Evolutionary conservation across 441 rosid species (phyloP).

Genomic region (Melastoma candidum): DNA sequence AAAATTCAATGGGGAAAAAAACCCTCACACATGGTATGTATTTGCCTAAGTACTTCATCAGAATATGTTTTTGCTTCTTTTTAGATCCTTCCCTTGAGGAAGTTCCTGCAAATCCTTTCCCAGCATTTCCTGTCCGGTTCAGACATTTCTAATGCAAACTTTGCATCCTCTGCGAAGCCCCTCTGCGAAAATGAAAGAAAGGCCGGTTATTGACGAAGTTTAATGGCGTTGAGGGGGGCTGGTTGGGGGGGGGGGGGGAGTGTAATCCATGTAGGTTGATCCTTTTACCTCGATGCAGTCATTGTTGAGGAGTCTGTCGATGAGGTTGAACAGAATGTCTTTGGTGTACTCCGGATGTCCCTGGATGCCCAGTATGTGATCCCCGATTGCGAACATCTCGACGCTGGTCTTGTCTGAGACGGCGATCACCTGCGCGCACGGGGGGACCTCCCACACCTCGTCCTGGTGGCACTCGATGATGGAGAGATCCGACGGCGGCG

Average conservation of each 20-base stretch:
- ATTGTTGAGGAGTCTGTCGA: constrained; percentile 46
- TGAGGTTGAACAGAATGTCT: constrained; percentile 53
- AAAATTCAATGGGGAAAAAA: too few relatives aligned
- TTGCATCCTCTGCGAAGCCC: constrained; percentile 48
- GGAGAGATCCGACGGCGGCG: constrained; percentile 23
- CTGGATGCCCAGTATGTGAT: constrained; percentile 66
- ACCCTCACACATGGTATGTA: too few relatives aligned
- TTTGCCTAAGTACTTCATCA: too few relatives aligned
- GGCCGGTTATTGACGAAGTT: not conserved
- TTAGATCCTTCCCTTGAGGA: constrained; percentile 34
- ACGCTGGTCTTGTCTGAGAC: constrained; percentile 65
- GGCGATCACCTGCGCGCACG: constrained; percentile 55
- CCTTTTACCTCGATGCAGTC: constrained; percentile 39
- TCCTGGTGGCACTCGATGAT: constrained; percentile 77
- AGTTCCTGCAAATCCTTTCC: constrained; percentile 62
- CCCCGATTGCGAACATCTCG: constrained; percentile 53
- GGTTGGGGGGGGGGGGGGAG: too few relatives aligned
- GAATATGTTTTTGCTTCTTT: too few relatives aligned
- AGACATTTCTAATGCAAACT: constrained; percentile 36
- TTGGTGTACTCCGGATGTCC: constrained; percentile 89
- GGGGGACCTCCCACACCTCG: constrained; percentile 71
- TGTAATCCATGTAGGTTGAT: not conserved
- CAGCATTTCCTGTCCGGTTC: constrained; percentile 59
- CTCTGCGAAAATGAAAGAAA: constrained; percentile 23
- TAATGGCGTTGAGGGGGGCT: too few relatives aligned